phyloP scores from a whole-genome alignment of 805 yeast genomes.

The Kodamaea restingae region DNA sequence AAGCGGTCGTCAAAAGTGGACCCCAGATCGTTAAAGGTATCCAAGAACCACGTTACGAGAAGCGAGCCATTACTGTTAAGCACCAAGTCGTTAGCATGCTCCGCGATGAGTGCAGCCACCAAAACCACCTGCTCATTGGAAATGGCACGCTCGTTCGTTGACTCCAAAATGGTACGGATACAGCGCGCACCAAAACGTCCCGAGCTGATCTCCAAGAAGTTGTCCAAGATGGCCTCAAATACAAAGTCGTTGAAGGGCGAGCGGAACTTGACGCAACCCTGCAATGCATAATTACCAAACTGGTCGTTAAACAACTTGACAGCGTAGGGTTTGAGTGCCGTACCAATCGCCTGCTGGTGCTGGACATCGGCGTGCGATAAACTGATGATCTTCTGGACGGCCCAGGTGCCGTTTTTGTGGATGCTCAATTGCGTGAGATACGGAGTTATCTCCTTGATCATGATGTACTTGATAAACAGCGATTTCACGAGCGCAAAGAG shows the following conservation, averaged over 20 bases:
- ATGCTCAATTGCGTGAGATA: slow-evolving; percentile 87
- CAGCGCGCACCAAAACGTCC: slow-evolving; percentile 96
- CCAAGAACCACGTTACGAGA: slow-evolving; percentile 90
- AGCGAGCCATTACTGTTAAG: slow-evolving; percentile 84
- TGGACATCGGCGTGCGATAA: slow-evolving; percentile 46
- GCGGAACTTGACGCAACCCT: slow-evolving; percentile 88
- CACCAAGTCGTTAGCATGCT: slow-evolving; percentile 74
- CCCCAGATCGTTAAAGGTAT: slow-evolving; percentile 47
- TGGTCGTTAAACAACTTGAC: slow-evolving; percentile 89
- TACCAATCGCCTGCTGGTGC: slow-evolving; percentile 57
- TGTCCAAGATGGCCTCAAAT: slow-evolving; percentile 73
- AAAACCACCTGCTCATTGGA: slow-evolving; percentile 64
- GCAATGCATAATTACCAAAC: slow-evolving; percentile 94
- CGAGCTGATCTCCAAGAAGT: slow-evolving; percentile 75
- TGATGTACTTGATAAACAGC: slow-evolving; percentile 67
- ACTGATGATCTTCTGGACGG: slow-evolving; percentile 91
- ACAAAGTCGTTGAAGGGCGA: slow-evolving; percentile 86
- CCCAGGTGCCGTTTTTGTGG: slow-evolving; percentile 99
- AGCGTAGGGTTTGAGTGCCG: slow-evolving; percentile 72
- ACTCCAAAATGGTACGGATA: slow-evolving; percentile 86
- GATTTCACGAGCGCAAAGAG: slow-evolving; percentile 66
- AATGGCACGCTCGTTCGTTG: slow-evolving; percentile 47
- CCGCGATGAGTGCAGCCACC: slow-evolving; percentile 72
- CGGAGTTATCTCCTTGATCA: slow-evolving; percentile 75
- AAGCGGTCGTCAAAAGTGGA: slow-evolving; percentile 51